These are phyloP conservation scores for Fusarium tupiense DNA, from an alignment of 2,329 filamentous ascomycete species.

Conservation along the genomic window DNA sequence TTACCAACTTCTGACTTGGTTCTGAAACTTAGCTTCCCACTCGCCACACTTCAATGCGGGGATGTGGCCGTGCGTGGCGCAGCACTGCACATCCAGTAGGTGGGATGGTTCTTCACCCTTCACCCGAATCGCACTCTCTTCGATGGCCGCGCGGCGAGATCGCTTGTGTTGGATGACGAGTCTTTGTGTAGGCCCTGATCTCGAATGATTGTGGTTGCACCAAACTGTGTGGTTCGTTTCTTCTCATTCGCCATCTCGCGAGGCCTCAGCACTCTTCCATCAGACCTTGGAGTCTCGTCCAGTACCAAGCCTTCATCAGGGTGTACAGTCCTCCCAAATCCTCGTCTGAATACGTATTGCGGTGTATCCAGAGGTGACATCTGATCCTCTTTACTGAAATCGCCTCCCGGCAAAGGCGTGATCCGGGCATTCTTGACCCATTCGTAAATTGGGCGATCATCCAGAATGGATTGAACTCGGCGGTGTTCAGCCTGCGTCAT, in stretches of 20 bases:
- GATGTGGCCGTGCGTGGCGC: conserved; percentile 25
- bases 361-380: conserved; percentile 58
- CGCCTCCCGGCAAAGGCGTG: conserved; percentile 44
- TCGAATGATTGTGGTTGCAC: conserved; percentile 18
- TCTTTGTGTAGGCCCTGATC: conserved; percentile 9
- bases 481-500: conserved; percentile 77
- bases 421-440: conserved; percentile 67
- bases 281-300: conserved; percentile 30
- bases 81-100: neutral
- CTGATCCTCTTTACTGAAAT: conserved; percentile 54
- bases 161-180: conserved; percentile 19
- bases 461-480: conserved; percentile 65
- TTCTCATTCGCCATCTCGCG: conserved; percentile 21
- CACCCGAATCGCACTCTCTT: conserved; percentile 45
- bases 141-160: conserved; percentile 40
- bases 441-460: conserved; percentile 66
- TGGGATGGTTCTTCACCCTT: conserved; percentile 19
- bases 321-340: conserved; percentile 54
- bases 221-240: conserved; percentile 41
- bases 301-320: conserved; percentile 59
- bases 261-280: conserved; percentile 5
- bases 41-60: conserved; percentile 19
- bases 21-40: conserved; percentile 30
- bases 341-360: conserved; percentile 62
- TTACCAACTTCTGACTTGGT: conserved; percentile 35